Conservation (phyloP, 23 red algal species). For the Gracilaria gracilis region DNA sequence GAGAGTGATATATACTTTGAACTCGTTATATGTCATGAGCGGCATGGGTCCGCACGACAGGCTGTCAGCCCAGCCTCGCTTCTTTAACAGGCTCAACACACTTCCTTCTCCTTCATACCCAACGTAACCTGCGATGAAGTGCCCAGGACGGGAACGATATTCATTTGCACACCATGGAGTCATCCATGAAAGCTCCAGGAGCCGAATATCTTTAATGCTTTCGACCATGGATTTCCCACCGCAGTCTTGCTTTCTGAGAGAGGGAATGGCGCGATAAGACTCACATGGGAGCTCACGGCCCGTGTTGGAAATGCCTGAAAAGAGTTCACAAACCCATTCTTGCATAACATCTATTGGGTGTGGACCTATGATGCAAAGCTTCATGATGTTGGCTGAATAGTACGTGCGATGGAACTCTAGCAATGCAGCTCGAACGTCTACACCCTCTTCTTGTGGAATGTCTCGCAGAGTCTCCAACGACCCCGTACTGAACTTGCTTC, state of each 20-base stretch:
- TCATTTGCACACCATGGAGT: constrained; percentile 58
- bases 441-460: constrained; percentile 33
- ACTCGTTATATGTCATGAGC: constrained; percentile 53
- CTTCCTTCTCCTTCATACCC: constrained; percentile 90
- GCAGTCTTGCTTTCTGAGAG: constrained; percentile 49
- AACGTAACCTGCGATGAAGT: constrained; percentile 73
- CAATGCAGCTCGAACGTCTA: constrained; percentile 74
- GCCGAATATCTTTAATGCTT: constrained; percentile 81
- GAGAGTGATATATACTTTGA: constrained; percentile 76
- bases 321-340: constrained; percentile 70
- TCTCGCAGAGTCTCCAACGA: constrained; percentile 80
- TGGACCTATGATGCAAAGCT: constrained; percentile 73
- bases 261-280: constrained; percentile 51
- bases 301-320: constrained; percentile 78
- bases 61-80: constrained; percentile 77
- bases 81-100: constrained; percentile 79
- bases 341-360: constrained; percentile 72
- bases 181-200: constrained; percentile 72
- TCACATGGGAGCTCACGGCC: constrained; percentile 47
- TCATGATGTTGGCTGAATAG: constrained; percentile 95
- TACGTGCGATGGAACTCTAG: constrained; percentile 79
- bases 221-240: constrained; percentile 51
- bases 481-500: constrained; percentile 90
- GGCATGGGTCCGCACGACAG: constrained; percentile 51
- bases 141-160: constrained; percentile 71